Evolutionary conservation across 129 eudicot genomes (phyloP), one percentile per base, ranked within the genome.

Genomic region (Pittosporum tobira): DNA sequence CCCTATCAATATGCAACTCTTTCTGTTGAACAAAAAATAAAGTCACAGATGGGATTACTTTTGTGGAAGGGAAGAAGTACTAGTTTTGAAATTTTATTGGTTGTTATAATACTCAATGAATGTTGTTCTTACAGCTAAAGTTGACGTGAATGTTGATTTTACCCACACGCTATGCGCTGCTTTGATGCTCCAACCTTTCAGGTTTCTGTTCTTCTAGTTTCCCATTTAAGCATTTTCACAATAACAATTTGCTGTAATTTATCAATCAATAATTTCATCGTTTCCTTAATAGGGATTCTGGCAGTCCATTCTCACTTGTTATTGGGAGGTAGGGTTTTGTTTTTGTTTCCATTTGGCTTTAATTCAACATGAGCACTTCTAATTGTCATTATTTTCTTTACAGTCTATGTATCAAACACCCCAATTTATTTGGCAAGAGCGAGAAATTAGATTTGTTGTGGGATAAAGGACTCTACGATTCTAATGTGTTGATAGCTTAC

Each of bases 401-500:
- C 85, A 91, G 99, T 67, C 87, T 91, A 61, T 87, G 96, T 71
- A 79, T 91, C 22, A 91, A 91, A 69, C 99, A 91, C 72, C 96
- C 99, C 8, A 87, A 83, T 66, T 70, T 91, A 62, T 91, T 91
- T 70, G 99, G 99, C 29, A 88, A 85, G 61, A 81, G 96, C 49
- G 99, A 87, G 85, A 91, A 91, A 84, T 94, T 91, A 55, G 96
- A 86, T 84, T 76, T 91, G 14, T 77, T 76, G 73, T 91, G 96
- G 83, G 96, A 91, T 65, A 91, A 91, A 71, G 99, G 99, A 48
- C 82, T 91, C 15, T 87, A 75, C 48, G 96, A 91, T 72, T 87
- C 99, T 63, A 91, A 81, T 63, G 62, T 91, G 64, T 75, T 78
- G 73, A 74, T 87, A 59, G 85, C 99, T 61, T 91, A 81, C 59